Evolutionary conservation across 495 filamentous ascomycete species (phyloP).

Genomic region (Sordaria brevicollis): DNA sequence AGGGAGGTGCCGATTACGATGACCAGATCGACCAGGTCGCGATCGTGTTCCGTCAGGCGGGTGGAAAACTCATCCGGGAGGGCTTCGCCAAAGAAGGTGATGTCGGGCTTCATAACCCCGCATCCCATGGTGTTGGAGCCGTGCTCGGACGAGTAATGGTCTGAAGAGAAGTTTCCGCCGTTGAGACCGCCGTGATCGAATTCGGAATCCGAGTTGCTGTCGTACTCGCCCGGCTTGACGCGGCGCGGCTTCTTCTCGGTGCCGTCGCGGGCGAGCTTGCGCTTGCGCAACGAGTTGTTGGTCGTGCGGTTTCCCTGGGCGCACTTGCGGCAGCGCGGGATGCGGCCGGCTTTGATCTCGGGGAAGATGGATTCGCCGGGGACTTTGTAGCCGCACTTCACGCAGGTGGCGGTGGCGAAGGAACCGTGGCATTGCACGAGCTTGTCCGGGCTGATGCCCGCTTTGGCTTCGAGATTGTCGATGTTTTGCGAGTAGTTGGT

Average conservation of each 20-base stretch:
- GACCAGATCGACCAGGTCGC: conserved; percentile 74
- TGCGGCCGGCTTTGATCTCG: conserved; percentile 63
- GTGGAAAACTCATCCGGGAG: conserved; percentile 78
- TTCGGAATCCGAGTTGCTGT: conserved; percentile 63
- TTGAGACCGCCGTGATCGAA: conserved; percentile 53
- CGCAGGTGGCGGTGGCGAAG: conserved; percentile 84
- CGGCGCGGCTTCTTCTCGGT: conserved; percentile 51
- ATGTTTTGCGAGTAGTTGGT: conserved; percentile 99
- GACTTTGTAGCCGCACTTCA: conserved; percentile 72
- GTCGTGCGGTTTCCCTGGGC: conserved; percentile 36
- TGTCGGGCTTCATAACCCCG: conserved; percentile 98
- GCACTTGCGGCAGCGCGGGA: conserved; percentile 55
- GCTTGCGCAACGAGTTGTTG: conserved; percentile 44
- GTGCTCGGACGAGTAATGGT: not conserved
- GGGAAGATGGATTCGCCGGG: conserved; percentile 64
- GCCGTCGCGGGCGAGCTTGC: conserved; percentile 61
- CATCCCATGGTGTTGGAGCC: conserved; percentile 4
- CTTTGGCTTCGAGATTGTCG: conserved; percentile 87
- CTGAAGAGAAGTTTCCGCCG: conserved; percentile 35
- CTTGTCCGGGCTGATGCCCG: conserved; percentile 72
- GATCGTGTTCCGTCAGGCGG: conserved; percentile 69
- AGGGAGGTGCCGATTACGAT: conserved; percentile 95
- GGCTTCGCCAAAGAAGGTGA: conserved; percentile 92
- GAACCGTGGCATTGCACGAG: conserved; percentile 95
- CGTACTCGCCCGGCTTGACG: conserved; percentile 39